Conservation (phyloP, 2,329 filamentous ascomycete genomes). For the Aspergillus intermedius region DNA sequence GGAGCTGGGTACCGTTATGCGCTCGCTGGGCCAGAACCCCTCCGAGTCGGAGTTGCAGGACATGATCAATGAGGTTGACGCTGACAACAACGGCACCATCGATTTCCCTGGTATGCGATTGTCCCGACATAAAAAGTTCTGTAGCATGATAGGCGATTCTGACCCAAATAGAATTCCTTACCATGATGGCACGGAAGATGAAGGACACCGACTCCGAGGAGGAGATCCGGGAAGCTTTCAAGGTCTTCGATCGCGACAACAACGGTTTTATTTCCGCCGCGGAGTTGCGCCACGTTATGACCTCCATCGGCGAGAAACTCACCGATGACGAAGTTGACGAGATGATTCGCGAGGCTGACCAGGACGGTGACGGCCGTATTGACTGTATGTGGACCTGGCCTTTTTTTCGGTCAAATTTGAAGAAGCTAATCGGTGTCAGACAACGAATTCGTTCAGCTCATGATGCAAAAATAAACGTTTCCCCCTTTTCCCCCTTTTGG, state of each 20-base stretch:
- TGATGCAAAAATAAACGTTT: conserved; percentile 79
- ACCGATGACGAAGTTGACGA: conserved; percentile 87
- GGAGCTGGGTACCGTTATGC: conserved; percentile 85
- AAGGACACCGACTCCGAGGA: conserved; percentile 89
- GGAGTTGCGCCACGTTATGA: conserved; percentile 85
- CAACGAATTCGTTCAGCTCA: conserved; percentile 89
- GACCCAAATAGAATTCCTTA: conserved; percentile 64
- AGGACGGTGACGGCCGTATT: conserved; percentile 82
- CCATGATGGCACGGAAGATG: conserved; percentile 94
- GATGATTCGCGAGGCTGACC: conserved; percentile 88
- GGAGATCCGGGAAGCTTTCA: conserved; percentile 84
- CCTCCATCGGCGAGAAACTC: conserved; percentile 84
- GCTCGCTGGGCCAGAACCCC: conserved; percentile 81
- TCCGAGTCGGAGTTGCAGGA: conserved; percentile 86
- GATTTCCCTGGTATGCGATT: conserved; percentile 70
- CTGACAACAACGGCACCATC: conserved; percentile 88
- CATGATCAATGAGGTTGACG: conserved; percentile 92
- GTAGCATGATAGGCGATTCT: not conserved
- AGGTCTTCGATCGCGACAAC: conserved; percentile 85
- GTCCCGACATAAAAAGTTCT: not conserved
- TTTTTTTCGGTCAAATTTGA: not conserved
- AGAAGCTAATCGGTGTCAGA: conserved; percentile 47
- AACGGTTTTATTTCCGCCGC: conserved; percentile 87
- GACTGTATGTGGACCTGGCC: conserved; percentile 58
- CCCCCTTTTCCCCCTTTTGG: conserved; percentile 9